Percentiles rank a stretch among this genome's conserved stretches.
Conservation (phyloP, 176 grass and related monocot species). For the Stipa capillata region DNA sequence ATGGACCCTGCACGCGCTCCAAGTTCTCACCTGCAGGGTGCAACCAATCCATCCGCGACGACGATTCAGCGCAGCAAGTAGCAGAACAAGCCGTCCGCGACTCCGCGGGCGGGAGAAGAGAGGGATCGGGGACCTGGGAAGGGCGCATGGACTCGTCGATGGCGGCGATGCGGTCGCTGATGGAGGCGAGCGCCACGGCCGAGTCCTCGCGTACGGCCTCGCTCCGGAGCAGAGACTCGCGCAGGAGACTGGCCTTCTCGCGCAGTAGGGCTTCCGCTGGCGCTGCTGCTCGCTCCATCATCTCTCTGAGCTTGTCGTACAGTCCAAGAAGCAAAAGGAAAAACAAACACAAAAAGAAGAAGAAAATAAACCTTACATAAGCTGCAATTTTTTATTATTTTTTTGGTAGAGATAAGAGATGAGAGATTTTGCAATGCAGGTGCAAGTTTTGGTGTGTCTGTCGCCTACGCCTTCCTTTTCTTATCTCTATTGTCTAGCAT, state of each 20-base stretch:
- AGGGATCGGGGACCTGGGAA: background rate
- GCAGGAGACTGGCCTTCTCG: background rate
- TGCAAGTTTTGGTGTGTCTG: too few relatives aligned
- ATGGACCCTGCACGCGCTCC: background rate
- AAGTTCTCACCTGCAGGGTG: constrained; percentile 3
- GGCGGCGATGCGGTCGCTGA: background rate
- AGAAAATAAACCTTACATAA: too few relatives aligned
- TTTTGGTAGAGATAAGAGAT: too few relatives aligned
- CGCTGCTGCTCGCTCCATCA: background rate
- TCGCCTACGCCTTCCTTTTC: too few relatives aligned
- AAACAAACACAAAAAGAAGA: too few relatives aligned
- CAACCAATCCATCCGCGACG: too few relatives aligned
- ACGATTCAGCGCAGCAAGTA: too few relatives aligned
- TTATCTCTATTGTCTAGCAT: too few relatives aligned
- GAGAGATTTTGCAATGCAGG: too few relatives aligned
- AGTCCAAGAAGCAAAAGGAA: background rate
- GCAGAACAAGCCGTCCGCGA: too few relatives aligned
- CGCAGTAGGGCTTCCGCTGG: background rate
- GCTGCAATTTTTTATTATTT: too few relatives aligned
- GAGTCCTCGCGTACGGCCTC: background rate
- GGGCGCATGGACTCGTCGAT: constrained; percentile 4
- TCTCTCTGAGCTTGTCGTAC: background rate
- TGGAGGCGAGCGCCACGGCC: background rate
- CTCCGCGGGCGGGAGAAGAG: too few relatives aligned
- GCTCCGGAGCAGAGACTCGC: background rate